phyloP scores from a whole-genome alignment of 1,284 basidiomycete species.

The Cryptococcus deneoformans region DNA sequence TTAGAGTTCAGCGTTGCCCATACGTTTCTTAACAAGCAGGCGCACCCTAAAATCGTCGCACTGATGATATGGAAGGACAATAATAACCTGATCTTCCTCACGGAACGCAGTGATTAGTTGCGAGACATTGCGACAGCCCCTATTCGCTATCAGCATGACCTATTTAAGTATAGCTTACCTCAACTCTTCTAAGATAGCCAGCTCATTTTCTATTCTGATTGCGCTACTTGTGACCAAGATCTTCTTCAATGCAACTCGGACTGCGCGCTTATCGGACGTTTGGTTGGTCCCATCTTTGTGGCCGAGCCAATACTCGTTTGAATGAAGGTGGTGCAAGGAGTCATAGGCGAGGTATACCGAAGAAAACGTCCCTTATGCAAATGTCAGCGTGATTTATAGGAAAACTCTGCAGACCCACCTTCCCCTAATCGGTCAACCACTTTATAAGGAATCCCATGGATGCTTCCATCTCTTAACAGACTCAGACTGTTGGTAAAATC shows the following conservation, averaged over 20 bases:
- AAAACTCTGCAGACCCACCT: constrained; percentile 44
- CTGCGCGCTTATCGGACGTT: constrained; percentile 7
- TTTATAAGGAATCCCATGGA: constrained; percentile 58
- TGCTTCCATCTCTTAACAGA: constrained; percentile 52
- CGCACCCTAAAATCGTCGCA: constrained; percentile 90
- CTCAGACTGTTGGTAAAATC: constrained; percentile 58
- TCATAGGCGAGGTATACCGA: constrained; percentile 98
- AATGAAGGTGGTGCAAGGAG: constrained; percentile 66
- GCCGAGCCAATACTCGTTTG: constrained; percentile 78
- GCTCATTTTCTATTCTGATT: constrained; percentile 88
- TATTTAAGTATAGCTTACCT: constrained; percentile 32
- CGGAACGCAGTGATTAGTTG: constrained; percentile 95
- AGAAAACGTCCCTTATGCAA: constrained; percentile 83
- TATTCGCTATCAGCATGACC: constrained; percentile 44
- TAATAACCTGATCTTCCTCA: constrained; percentile 87
- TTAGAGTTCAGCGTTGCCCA: background rate
- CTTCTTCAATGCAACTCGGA: constrained; percentile 92
- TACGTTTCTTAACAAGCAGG: constrained; percentile 9
- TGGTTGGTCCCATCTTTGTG: constrained; percentile 1
- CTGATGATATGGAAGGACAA: constrained; percentile 89
- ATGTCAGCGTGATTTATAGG: background rate
- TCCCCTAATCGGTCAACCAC: constrained; percentile 91
- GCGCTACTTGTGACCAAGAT: constrained; percentile 97
- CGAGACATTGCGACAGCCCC: constrained; percentile 78
- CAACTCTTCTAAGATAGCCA: constrained; percentile 81